phyloP scores from a whole-genome alignment of 805 yeast genomes.

The Wickerhamiella sergipiensis region DNA sequence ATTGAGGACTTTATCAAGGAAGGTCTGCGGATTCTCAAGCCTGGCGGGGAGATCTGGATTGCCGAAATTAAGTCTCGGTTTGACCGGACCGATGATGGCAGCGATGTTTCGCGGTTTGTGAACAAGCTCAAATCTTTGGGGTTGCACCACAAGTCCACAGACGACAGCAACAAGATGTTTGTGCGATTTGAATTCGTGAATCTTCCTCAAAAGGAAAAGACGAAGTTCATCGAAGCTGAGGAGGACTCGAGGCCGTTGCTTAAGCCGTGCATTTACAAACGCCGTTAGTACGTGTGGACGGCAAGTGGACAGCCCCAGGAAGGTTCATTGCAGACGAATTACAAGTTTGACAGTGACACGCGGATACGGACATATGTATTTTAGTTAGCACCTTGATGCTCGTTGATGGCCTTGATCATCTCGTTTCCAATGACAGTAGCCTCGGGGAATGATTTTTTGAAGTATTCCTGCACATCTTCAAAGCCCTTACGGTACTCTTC shows the following conservation, averaged over 20 bases:
- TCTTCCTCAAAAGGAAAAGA: constrained; percentile 35
- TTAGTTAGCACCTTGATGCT: constrained; percentile 7
- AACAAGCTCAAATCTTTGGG: constrained; percentile 62
- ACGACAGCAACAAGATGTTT: constrained; percentile 82
- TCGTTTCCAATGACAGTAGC: constrained; percentile 84
- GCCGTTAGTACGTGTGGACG: no score
- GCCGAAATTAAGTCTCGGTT: constrained; percentile 94
- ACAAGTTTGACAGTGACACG: no score
- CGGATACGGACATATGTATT: no score
- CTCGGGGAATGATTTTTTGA: constrained; percentile 74
- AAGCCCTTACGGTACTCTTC: constrained; percentile 58
- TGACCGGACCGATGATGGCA: constrained; percentile 33
- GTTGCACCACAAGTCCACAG: constrained; percentile 78
- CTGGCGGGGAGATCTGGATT: constrained; percentile 92
- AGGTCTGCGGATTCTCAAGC: constrained; percentile 74
- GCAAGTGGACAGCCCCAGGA: not conserved
- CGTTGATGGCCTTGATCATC: constrained; percentile 44
- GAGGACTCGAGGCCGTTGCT: constrained; percentile 53
- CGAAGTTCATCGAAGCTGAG: constrained; percentile 44
- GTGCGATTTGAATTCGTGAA: constrained; percentile 85
- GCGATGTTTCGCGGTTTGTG: constrained; percentile 45
- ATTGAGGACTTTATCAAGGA: constrained; percentile 84
- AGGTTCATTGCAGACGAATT: no score
- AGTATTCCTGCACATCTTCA: constrained; percentile 69
- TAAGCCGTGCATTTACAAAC: constrained; percentile 89